Base-by-base conservation (phyloP, 495 filamentous ascomycete species). In the Hypoxylon cercidicola region DNA sequence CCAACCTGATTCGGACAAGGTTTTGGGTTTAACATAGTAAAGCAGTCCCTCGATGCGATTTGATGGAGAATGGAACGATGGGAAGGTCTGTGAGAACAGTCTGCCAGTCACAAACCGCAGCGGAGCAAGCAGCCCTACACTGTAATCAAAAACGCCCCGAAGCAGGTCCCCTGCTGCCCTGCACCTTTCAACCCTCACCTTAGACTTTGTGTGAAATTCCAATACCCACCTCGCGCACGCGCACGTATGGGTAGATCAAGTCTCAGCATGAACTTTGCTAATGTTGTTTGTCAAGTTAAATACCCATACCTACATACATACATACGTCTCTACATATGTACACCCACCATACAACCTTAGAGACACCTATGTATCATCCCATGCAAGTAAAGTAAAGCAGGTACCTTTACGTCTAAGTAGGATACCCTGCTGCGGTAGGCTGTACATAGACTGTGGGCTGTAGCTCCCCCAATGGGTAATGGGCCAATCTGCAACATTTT, bases 71-170 rank as follows among this genome's bases (percentile, higher is more conserved):
- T 39, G 39, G 21, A 48, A 54, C 25, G 20, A 41, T 49, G 41
- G 13, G 19, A 19, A 19, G 40, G 30, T 41, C 44, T 48, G 23
- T 46, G 45, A 41, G 43, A 43, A 39, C 65, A 68, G 60, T 52
- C 30, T 32, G 8, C 30, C 30, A 32, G 30, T 32, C 64, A 60
- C 20, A 62, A 54, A 57, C 37, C 18, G 52, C 53, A 52, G 60
- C 60, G 53, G 60, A 64, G 39, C 53, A 55, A 35, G 37, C 60
- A 64, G 60, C 60, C 60, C 60, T 64, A 65, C 37, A 49, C 28
- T 52, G 47, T 53, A 60, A 54, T 66, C 44, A 54, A 65, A 65
- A 56, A 49, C 55, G 55, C 55, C 47, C 62, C 55, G 49, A 65
- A 39, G 30, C 49, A 65, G 50, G 54, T 32, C 30, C 25, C 30